Conservation (phyloP, 352 stramenopile species). For the Stephanocyclus meneghinianus region DNA sequence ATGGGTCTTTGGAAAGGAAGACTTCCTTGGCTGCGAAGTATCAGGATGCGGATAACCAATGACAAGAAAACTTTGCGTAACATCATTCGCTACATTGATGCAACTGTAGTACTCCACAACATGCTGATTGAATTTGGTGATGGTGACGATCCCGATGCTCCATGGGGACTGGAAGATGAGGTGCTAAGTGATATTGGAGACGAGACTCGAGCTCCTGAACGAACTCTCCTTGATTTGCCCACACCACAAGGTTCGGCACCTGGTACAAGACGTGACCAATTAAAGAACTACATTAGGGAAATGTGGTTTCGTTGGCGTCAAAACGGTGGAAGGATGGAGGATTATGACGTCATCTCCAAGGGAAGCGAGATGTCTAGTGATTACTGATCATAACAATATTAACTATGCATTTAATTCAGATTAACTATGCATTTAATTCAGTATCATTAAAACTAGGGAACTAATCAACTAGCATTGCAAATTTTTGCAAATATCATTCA, state of each 20-base stretch:
- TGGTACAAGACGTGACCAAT: not conserved
- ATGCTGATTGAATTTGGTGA: slow-evolving; percentile 6
- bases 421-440: no score
- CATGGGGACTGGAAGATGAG: not conserved
- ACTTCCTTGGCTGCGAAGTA: slow-evolving; percentile 33
- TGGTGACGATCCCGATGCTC: not conserved
- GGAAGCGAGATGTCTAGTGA: no score
- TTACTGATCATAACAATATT: no score
- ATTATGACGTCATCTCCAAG: no score
- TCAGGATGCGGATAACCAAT: slow-evolving; percentile 31
- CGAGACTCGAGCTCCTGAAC: not conserved
- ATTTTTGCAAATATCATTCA: no score
- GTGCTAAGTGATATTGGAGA: slow-evolving; percentile 7
- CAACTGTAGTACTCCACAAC: not conserved
- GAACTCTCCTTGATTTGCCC: not conserved
- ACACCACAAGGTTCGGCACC: not conserved
- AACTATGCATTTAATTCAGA: no score
- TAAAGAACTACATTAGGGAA: not conserved
- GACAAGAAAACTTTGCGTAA: slow-evolving; percentile 9
- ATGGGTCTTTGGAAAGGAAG: slow-evolving; percentile 41
- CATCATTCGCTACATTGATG: slow-evolving; percentile 27
- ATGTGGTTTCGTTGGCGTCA: no score
- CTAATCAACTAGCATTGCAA: no score
- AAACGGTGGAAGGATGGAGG: no score
- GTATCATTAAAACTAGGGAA: no score